Evolutionary conservation across 2,329 filamentous ascomycete species (phyloP), one percentile per base, ranked within the genome.

Genomic region (Rhynchosporium agropyri): DNA sequence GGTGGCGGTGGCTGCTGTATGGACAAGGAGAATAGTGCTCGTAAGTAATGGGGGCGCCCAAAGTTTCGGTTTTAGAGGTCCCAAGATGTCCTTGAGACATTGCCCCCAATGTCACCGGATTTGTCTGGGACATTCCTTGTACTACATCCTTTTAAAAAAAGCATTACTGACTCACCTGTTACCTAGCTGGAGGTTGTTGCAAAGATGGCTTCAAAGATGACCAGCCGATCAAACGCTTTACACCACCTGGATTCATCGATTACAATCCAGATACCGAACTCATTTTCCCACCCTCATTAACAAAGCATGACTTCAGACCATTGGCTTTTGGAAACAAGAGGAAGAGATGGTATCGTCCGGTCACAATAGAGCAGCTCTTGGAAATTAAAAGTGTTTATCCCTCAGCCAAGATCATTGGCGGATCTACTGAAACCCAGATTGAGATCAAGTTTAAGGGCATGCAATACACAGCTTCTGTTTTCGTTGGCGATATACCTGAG

Each of bases 371-470:
- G 45, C 93, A 99, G 74, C 80, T 99, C 15, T 83, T 98, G 15
- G 89, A 97, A 74, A 97, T 99, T 78, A 98, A 98, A 79, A 87
- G 83, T 70, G 87, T 84, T 0, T 89, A 92, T 69, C 94, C 94
- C 0, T 86, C 88, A 31, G 92, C 94, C 4, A 99, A 98, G 77
- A 87, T 99, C 65, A 97, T 99, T 65, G 94, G 92, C 56, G 95
- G 95, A 65, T 97, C 92, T 74, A 96, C 93, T 2, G 95, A 99
- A 76, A 98, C 94, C 0, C 95, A 98, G 77, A 98, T 99, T 65
- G 95, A 99, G 77, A 90, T 96, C 78, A 97, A 97, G 77, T 98
- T 99, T 84, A 98, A 98, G 79, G 92, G 89, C 0, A 85, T 97
- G 81, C 85, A 92, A 70, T 98, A 98, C 74, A 89, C 89, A 3